Evolutionary conservation across 306 rosid genomes (phyloP), one percentile per base, ranked within the genome.

Genomic region (Fragaria iinumae): DNA sequence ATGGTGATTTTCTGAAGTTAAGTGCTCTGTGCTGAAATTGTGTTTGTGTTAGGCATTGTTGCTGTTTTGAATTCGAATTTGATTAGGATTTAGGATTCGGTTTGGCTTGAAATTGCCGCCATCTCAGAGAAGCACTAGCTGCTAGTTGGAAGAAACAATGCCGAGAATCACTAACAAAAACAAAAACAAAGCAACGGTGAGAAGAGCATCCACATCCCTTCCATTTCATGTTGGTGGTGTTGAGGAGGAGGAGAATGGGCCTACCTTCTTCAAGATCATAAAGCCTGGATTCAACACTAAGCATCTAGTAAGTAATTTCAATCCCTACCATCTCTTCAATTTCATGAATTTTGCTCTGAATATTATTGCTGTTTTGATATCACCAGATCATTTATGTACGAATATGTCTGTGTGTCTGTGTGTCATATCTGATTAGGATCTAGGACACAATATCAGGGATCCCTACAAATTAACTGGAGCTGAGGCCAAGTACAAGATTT

Each of bases 231-330:
- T 9, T 63, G 69, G 38, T 60, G 18, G 66, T 55, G n/a, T 39
- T 13, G 45, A 36, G 59, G 64, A 32, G 48, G 47, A 36, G 60
- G 29, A 25, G 25, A 25, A 25, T 25, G 25, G 62, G 18, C 82
- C 75, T 47, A 64, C 62, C 65, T 85, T 85, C 86, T 52, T 59
- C 39, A 23, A 59, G 44, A 39, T 85, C 81, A 73, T 76, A 53
- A 56, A 7, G 63, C n/a, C 49, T 21, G 55, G 56, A 34, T 29
- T 20, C 23, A 79, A 75, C 81, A 71, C 63, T 56, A 67, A 79
- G 8, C 44, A 3, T 45, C 1, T 71, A 80, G 88, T 85, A 67
- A 65, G 56, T 4, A 56, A 29, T 44, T 27, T 75, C 34, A 57
- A n/a, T 5, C 64, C 43, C 23, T 80, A 44, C 8, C 38, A 13